Base-by-base conservation (phyloP, 345 rosid species). In the Chamaenerion angustifolium region DNA sequence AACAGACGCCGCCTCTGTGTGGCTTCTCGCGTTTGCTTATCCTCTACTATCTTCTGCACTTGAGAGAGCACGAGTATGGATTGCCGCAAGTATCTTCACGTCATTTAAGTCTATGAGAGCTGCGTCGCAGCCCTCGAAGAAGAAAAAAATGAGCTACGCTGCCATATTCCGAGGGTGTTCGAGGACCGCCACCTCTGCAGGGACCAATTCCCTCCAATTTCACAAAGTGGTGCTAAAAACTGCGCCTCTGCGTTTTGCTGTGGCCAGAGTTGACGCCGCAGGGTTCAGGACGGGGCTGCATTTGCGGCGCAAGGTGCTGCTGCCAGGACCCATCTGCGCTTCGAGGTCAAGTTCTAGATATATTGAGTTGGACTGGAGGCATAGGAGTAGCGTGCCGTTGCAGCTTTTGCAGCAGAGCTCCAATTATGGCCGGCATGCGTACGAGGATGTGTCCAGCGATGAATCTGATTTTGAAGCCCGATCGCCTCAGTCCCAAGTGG, bases 381-480 rank as follows among this genome's bases (percentile, higher is more conserved):
- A 23, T 56, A 46, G 63, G 41, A 40, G 19, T 3, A 25, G 55
- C 0, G 50, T 62, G 41, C 65, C 64, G 6, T 57, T 62, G 56
- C 82, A 74, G 0, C 63, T 65, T 56, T 65, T 57, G 68, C 70
- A 65, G 56, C 86, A 68, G 59, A 69, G 61, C 68, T 75, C 68
- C 42, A 71, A 66, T 68, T 80, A 83, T 72, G 79, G 86, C 42
- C 68, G 86, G 54, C 72, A 63, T 47, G 92, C 94, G n/a, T 83
- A 79, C 61, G 71, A 73, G 58, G 95, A 85, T 35, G 64, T 52
- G 16, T 73, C 82, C 40, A 75, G 86, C 43, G 98, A 90, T 66
- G 95, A 90, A 21, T 81, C 98, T 0, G 98, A 90, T 40, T 46
- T 48, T 10, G 95, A 90, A 59, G 25, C 65, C 11, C 78, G 76